Percentiles rank a stretch among this genome's conserved stretches.
Evolutionary conservation across 2,329 filamentous ascomycete species (phyloP).

Genomic region (Aspergillus candidus): DNA sequence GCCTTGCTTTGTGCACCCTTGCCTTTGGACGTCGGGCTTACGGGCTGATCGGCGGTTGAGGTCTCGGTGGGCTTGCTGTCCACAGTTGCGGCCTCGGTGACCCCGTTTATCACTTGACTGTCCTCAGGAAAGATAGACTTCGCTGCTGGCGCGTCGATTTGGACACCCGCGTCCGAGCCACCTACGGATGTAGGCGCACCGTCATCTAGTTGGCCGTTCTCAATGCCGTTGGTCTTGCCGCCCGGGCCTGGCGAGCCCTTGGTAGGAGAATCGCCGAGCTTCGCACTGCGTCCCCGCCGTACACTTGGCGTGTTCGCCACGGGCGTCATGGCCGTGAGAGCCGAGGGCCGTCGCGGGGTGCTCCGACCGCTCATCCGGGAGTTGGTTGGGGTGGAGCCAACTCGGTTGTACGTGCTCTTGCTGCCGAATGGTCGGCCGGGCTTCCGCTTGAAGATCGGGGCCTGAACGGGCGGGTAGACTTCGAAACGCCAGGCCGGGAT

Average conservation of each 20-base stretch:
- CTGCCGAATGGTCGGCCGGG: constrained; percentile 35
- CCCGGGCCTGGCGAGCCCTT: constrained; percentile 19
- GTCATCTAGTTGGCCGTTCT: constrained; percentile 9
- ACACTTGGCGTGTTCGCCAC: constrained; percentile 22
- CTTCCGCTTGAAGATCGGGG: constrained; percentile 30
- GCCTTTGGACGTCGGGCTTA: constrained; percentile 9
- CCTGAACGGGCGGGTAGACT: constrained; percentile 38
- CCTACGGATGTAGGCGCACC: constrained; percentile 6
- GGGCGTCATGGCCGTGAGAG: constrained; percentile 26
- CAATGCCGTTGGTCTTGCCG: constrained; percentile 20
- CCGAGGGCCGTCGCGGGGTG: constrained; percentile 31
- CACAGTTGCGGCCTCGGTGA: constrained; percentile 2
- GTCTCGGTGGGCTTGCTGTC: constrained; percentile 3
- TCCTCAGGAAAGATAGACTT: constrained; percentile 25
- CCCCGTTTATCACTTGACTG: constrained; percentile 13
- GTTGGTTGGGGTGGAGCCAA: constrained; percentile 27
- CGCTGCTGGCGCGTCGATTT: constrained; percentile 6
- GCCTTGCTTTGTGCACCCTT: constrained; percentile 9
- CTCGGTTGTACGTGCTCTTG: constrained; percentile 20
- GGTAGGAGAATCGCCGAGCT: constrained; percentile 24
- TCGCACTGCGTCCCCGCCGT: constrained; percentile 34
- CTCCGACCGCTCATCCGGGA: constrained; percentile 31
- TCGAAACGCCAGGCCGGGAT: constrained; percentile 40
- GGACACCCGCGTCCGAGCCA: background rate
- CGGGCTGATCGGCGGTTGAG: constrained; percentile 3